Base-by-base conservation (phyloP, 345 rosid species). In the Rhodamnia argentea region DNA sequence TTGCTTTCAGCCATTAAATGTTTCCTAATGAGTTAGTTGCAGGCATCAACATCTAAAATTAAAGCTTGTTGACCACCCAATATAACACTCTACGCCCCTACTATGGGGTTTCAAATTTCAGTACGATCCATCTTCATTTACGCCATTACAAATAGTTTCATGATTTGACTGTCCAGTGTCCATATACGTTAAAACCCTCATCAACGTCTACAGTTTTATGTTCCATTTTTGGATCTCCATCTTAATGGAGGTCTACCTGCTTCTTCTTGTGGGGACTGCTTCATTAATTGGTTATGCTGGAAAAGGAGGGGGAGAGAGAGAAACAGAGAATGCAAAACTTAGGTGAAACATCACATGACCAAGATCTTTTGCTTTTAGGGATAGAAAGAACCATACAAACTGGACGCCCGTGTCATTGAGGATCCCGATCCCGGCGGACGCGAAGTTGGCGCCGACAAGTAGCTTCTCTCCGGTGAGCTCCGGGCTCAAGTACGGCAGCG, bases 391-490 rank as follows among this genome's bases (percentile, higher is more conserved):
- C 58, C 92, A 57, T 90, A 93, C 94, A 74, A 92, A 93, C 83
- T 93, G 91, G 76, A 90, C n/a, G 85, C 93, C 92, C 8, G 94
- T 92, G 87, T 92, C 94, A 29, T 92, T 90, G 59, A 92, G 91
- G 84, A 92, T 90, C 29, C 93, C 93, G 14, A 93, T 87, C 64
- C 95, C 95, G 26, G 93, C 93, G 0, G 95, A 93, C 23, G 95
- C 95, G 60, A 93, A 93, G 86, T 93, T 92, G 76, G 94, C 94
- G 75, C 95, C 95, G 3, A 88, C 44, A 32, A 92, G 90, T 6
- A 93, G 87, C 58, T 37, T 91, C 74, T 89, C 86, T 58, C 95
- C 94, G 2, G 10, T 86, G 86, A 93, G 94, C 56, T 88, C 86
- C 10, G 93, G 91, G 75, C 84, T 88, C 50, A 93, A 87, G 89